A percentile compares a stretch with the other conserved stretches of the same genome.
These are phyloP conservation scores for Heterobasidion occidentale DNA, from an alignment of 1,284 basidiomycete genomes.

Conservation along the genomic window DNA sequence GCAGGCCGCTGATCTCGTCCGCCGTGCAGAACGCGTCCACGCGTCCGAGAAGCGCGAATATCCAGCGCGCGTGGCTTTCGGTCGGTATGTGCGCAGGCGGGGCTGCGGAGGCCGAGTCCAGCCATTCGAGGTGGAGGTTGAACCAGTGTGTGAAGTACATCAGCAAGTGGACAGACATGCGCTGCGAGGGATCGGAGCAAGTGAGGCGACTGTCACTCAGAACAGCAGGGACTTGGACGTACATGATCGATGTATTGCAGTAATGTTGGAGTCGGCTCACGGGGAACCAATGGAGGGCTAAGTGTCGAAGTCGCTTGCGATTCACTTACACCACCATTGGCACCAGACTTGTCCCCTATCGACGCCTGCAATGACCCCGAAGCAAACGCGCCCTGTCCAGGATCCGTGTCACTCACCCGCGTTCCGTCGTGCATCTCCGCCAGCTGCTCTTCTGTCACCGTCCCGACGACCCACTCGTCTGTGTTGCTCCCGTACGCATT, in stretches of 20 bases:
- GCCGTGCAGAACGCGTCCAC: slow-evolving; percentile 68
- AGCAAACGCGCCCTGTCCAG: neutral
- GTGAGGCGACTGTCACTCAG: neutral
- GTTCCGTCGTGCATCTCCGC: neutral
- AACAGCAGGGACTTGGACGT: slow-evolving; percentile 17
- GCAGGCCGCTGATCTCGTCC: slow-evolving; percentile 73
- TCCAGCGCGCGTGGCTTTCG: neutral
- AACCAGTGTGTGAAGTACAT: slow-evolving; percentile 84
- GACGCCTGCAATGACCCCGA: slow-evolving; percentile 18
- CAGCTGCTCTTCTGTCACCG: slow-evolving; percentile 2
- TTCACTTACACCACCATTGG: neutral
- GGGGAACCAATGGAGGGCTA: slow-evolving; percentile 15
- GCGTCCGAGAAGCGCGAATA: slow-evolving; percentile 24
- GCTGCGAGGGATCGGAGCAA: slow-evolving; percentile 26
- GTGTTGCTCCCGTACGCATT: neutral
- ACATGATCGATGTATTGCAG: slow-evolving; percentile 61
- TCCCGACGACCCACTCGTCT: neutral
- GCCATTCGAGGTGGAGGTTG: slow-evolving; percentile 40
- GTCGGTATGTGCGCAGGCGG: neutral
- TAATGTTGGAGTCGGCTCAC: slow-evolving; percentile 50
- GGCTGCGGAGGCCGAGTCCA: neutral
- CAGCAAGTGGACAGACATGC: slow-evolving; percentile 63
- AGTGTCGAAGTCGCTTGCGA: neutral
- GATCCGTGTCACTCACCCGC: neutral
- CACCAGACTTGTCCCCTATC: slow-evolving; percentile 26